phyloP scores from a whole-genome alignment of 257 asterid genomes.

The Sherardia arvensis region DNA sequence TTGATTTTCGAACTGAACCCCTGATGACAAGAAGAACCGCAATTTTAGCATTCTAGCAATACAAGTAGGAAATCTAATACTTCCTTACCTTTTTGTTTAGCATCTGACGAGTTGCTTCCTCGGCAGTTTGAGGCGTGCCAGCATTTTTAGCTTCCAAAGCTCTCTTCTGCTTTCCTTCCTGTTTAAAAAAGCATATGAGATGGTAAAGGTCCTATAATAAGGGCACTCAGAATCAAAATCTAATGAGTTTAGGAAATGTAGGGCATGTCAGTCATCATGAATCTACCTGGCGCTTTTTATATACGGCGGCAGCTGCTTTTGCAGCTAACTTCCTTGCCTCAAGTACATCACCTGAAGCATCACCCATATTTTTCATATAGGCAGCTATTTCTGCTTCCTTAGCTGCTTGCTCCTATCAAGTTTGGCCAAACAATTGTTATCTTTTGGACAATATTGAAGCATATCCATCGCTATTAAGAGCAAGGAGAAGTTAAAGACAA shows the following conservation, averaged over 20 bases:
- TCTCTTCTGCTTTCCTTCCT: constrained; percentile 68
- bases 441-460: not conserved
- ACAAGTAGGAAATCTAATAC: not conserved
- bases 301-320: constrained; percentile 51
- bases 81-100: constrained; percentile 47
- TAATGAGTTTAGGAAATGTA: no score
- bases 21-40: constrained; percentile 1
- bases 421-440: not conserved
- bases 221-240: constrained; percentile 4
- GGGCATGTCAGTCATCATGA: not conserved
- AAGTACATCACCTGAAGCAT: constrained; percentile 44
- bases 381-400: constrained; percentile 61
- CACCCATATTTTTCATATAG: constrained; percentile 36
- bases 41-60: not conserved
- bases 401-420: constrained; percentile 69
- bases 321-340: constrained; percentile 48
- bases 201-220: constrained; percentile 8
- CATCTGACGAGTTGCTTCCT: constrained; percentile 51
- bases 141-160: constrained; percentile 51
- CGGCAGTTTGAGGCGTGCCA: constrained; percentile 53
- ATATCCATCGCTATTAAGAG: not conserved
- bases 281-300: constrained; percentile 54
- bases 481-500: not conserved
- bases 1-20: constrained; percentile 16
- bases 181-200: constrained; percentile 10